Evolutionary conservation across 768 basidiomycete genomes (phyloP).

Genomic region (Panus rudis): DNA sequence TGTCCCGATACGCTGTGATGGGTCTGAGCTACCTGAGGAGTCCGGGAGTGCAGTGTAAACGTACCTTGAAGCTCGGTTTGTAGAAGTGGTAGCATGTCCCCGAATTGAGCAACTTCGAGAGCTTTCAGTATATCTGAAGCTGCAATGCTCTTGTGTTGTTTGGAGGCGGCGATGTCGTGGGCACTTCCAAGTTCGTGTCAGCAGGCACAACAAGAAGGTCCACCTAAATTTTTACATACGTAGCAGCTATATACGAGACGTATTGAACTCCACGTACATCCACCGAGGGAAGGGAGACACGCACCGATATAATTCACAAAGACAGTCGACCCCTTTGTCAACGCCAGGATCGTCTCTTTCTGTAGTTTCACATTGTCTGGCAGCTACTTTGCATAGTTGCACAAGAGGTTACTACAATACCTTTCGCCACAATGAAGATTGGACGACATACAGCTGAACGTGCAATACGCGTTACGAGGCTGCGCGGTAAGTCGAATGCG

Average conservation of each 20-base stretch:
- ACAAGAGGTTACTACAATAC: not conserved
- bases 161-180: slow-evolving; percentile 79
- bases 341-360: slow-evolving; percentile 80
- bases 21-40: not conserved
- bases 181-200: slow-evolving; percentile 35
- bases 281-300: slow-evolving; percentile 21
- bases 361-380: slow-evolving; percentile 83
- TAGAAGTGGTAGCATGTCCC: slow-evolving; percentile 57
- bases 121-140: slow-evolving; percentile 88
- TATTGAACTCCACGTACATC: no score
- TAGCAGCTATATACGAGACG: slow-evolving; percentile 41
- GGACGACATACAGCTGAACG: slow-evolving; percentile 62
- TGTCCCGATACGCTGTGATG: slow-evolving; percentile 55
- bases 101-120: slow-evolving; percentile 70
- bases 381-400: slow-evolving; percentile 38
- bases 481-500: slow-evolving; percentile 83
- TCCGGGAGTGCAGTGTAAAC: slow-evolving; percentile 13
- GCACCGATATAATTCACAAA: slow-evolving; percentile 92
- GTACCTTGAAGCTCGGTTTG: slow-evolving; percentile 59
- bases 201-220: not conserved
- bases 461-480: slow-evolving; percentile 76
- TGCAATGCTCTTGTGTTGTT: slow-evolving; percentile 83
- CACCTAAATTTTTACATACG: slow-evolving; percentile 25
- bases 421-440: not conserved
- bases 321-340: slow-evolving; percentile 85